Conservation (phyloP, 2,329 filamentous ascomycete species). For the Septoria linicola region DNA sequence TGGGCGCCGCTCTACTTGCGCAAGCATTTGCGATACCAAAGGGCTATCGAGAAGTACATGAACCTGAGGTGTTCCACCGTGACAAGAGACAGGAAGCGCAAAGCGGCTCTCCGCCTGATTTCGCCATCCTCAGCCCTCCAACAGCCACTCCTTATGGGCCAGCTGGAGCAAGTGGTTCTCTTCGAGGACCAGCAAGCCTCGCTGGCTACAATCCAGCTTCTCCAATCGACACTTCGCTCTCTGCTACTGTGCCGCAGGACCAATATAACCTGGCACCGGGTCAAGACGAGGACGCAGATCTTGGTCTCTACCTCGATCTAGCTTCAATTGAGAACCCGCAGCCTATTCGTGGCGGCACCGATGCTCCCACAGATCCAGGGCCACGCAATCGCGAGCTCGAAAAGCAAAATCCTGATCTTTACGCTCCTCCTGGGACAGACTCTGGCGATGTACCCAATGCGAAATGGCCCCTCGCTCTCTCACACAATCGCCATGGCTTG, state of each 20-base stretch:
- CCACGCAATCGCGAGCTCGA: constrained; percentile 39
- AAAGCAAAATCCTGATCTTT: constrained; percentile 43
- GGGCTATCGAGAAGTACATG: constrained; percentile 4
- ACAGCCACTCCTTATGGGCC: constrained; percentile 30
- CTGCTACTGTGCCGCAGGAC: constrained; percentile 37
- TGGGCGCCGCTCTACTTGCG: constrained; percentile 7
- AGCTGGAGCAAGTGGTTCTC: constrained; percentile 38
- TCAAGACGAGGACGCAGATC: constrained; percentile 40
- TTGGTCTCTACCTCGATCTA: constrained; percentile 43
- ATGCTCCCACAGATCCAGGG: constrained; percentile 43
- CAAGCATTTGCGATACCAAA: constrained; percentile 3
- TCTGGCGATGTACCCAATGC: constrained; percentile 41
- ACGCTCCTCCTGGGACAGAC: constrained; percentile 42
- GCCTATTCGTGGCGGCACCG: constrained; percentile 41
- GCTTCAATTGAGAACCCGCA: constrained; percentile 43
- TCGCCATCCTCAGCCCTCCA: constrained; percentile 16
- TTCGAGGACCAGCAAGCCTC: constrained; percentile 38
- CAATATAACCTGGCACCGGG: constrained; percentile 40
- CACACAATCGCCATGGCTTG: constrained; percentile 43
- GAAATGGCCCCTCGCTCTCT: constrained; percentile 44
- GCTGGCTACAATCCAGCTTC: constrained; percentile 39
- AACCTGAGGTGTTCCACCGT: constrained; percentile 9
- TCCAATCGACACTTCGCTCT: constrained; percentile 33
- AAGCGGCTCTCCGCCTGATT: constrained; percentile 20
- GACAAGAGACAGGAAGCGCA: constrained; percentile 15